Conservation (phyloP, 2,329 filamentous ascomycete genomes). For the Beauveria asiatica region DNA sequence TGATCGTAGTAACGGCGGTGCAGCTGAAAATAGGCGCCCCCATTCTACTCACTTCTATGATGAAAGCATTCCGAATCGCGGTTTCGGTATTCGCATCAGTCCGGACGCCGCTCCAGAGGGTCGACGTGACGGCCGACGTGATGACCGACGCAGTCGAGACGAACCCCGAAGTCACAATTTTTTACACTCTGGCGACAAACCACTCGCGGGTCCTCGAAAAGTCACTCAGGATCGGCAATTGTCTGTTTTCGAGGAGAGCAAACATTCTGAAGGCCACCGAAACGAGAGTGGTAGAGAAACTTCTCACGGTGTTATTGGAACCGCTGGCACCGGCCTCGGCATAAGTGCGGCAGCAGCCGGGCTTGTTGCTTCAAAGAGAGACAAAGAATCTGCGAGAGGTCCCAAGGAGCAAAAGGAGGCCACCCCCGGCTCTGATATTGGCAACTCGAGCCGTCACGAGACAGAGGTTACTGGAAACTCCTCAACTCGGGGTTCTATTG, state of each 20-base stretch:
- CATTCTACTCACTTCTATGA: constrained; percentile 33
- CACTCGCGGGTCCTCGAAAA: constrained; percentile 18
- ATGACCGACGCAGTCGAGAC: constrained; percentile 32
- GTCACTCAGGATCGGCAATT: background rate
- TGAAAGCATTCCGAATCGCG: constrained; percentile 37
- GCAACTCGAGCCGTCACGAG: background rate
- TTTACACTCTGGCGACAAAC: background rate
- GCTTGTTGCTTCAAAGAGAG: constrained; percentile 27
- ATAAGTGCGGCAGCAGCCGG: constrained; percentile 39
- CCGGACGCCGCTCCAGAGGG: constrained; percentile 30
- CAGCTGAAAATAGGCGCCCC: constrained; percentile 20
- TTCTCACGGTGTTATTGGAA: constrained; percentile 29
- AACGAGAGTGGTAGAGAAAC: background rate
- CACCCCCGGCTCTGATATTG: background rate
- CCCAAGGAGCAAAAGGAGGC: background rate
- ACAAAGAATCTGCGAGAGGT: constrained; percentile 18
- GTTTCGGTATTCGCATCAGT: constrained; percentile 44
- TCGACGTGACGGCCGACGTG: constrained; percentile 21
- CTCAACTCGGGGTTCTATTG: background rate
- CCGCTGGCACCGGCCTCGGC: constrained; percentile 38
- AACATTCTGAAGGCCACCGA: background rate
- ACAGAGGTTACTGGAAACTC: background rate
- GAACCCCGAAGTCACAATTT: constrained; percentile 22
- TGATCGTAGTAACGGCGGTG: constrained; percentile 22
- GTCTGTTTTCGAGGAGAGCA: background rate